Base-by-base conservation (phyloP, 306 rosid species). In the Cucurbita moschata region DNA sequence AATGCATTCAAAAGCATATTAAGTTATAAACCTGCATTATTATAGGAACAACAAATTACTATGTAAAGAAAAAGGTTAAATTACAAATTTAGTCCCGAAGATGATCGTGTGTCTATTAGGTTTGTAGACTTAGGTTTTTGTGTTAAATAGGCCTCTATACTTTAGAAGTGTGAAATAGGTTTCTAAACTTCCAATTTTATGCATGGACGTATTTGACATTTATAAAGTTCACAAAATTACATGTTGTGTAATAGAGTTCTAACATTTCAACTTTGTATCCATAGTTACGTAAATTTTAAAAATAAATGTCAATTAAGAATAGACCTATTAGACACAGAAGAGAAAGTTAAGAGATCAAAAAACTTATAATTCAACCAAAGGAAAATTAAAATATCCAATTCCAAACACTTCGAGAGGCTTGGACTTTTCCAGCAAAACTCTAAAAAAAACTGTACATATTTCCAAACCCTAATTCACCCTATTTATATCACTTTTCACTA, bases 1-100 rank as follows among this genome's bases (percentile, higher is more conserved):
- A 67, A 56, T 66, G 39, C 40, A 39, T 70, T n/a, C 70, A 38
- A 43, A 23, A 51, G 74, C 21, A 65, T 67, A 64, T 65, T 74
- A 76, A 75, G 40, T 59, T 66, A 68, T 40, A 23, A 8, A 11
- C 19, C 42, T 30, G 74, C 5, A 55, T 55, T 55, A 9, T 18
- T 11, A 59, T 12, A 26, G 4, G 40, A 58, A 5, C 40, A 8
- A 26, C 1, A 26, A 26, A 58, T 5, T 12, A 9, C 40, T 2
- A 30, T 12, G 4, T 2, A 13, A 59, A 14, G 1, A 26, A 1
- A 59, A 57, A 21, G 23, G 23, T 21, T 21, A 21, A 26, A 13
- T 59, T 11, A 59, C 18, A 30, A 59, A 10, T 59, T 59, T 5
- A 5, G n/a, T 23, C 63, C 7, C 2, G 0, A 11, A 8, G 7